A percentile compares a stretch with the other conserved stretches of the same genome.
Evolutionary conservation across 2,329 filamentous ascomycete genomes (phyloP).

Genomic region (Neofusicoccum umdonicola): DNA sequence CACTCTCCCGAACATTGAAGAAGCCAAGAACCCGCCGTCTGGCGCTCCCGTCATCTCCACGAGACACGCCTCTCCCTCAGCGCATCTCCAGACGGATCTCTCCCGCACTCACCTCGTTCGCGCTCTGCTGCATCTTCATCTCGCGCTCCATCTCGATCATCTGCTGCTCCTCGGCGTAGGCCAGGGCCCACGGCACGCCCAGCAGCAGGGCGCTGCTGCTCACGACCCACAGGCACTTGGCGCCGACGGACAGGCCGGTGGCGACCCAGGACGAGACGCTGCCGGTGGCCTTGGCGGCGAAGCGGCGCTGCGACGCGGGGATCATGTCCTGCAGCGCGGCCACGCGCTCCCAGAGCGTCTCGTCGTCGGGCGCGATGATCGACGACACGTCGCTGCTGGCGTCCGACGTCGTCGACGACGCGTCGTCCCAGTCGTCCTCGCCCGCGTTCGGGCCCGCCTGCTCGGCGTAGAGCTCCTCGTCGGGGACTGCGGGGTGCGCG

Average conservation of each 20-base stretch:
- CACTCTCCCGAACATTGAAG: background rate
- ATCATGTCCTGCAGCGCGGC: conserved; percentile 46
- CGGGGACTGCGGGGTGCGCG: conserved; percentile 60
- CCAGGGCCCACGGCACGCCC: conserved; percentile 89
- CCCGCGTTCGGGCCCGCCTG: conserved; percentile 65
- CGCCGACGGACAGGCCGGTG: conserved; percentile 66
- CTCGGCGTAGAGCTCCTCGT: conserved; percentile 83
- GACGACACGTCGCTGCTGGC: conserved; percentile 37
- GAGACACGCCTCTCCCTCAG: too few species aligned
- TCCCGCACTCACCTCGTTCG: conserved; percentile 63
- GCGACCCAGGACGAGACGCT: conserved; percentile 58
- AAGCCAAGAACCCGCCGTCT: too few species aligned
- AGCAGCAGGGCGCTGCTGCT: conserved; percentile 85
- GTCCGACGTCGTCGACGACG: conserved; percentile 57
- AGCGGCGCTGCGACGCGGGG: conserved; percentile 44
- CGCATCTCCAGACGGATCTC: background rate
- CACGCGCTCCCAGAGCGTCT: conserved; percentile 43
- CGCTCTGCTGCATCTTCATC: conserved; percentile 91
- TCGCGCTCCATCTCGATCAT: conserved; percentile 97
- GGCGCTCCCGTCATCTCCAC: too few species aligned
- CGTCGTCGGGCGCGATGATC: conserved; percentile 20
- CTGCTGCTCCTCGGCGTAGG: conserved; percentile 94
- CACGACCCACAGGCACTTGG: conserved; percentile 87
- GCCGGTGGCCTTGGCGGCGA: conserved; percentile 42
- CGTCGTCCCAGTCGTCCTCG: conserved; percentile 79